Evolutionary conservation across 2,329 filamentous ascomycete species (phyloP), one percentile per base, ranked within the genome.

Genomic region (Cladosporium sphaerospermum): DNA sequence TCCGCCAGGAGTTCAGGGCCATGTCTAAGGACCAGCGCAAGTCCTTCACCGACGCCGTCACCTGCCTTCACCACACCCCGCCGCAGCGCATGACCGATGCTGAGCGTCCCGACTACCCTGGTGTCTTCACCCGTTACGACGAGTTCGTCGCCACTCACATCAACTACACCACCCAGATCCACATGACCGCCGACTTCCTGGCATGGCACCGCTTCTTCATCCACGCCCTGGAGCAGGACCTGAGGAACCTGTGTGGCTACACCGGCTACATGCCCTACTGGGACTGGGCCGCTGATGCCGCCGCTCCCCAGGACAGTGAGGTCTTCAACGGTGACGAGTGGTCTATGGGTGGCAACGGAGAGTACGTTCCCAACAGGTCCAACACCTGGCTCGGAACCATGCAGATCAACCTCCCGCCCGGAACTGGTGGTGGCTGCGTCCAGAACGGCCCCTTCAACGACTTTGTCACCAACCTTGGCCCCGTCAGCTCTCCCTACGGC

Each of bases 371-470:
- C 11, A 16, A 56, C 57, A 32, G 54, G 44, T 40, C 50, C 32
- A 9, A 54, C 47, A 49, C 52, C 47, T 16, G 28, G 74, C 71
- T 1, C 71, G 71, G 2, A 77, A 73, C 13, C 67, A 78, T 0
- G 77, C 78, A 14, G 77, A 78, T 39, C 77, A 78, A 1, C 13
- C 54, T 79, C 2, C 75, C 73, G 0, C 71, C 72, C 1, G 79
- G 76, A 11, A 68, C 69, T 1, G 79, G 79, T 16, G 79, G 79
- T 40, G 78, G 78, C 2, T 81, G 78, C 58, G 69, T 82, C 3
- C 71, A 62, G 11, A 69, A 66, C 0, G 77, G 77, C 0, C 77
- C 77, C 0, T 77, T 79, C 62, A 73, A 71, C 58, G 69, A 78
- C 56, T 64, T 64, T 58, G 61, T 53, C 5, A 52, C 59, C 44